Percentiles rank a stretch among this genome's conserved stretches.
Conservation (phyloP, 441 rosid genomes). For the Viola pubescens region DNA sequence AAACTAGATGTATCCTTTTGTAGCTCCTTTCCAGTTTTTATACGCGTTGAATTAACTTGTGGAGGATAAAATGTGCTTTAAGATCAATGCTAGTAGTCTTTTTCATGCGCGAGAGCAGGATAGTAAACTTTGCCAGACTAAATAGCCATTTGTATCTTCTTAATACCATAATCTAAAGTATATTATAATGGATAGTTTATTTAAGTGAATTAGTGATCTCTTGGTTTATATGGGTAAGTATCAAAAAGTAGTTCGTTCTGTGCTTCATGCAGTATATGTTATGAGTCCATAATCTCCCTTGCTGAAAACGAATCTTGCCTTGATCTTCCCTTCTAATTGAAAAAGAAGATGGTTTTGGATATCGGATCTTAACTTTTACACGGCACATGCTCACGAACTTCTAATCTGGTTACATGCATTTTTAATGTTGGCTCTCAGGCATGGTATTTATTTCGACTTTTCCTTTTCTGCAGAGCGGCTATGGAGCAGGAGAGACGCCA, state of each 20-base stretch:
- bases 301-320: not conserved
- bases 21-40: not conserved
- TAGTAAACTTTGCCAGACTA: too few species aligned
- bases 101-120: not conserved
- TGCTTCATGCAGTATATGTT: not conserved
- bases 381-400: not conserved
- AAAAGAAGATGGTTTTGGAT: not conserved
- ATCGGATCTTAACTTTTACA: not conserved
- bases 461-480: conserved; percentile 43
- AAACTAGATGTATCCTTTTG: not conserved
- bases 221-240: not conserved
- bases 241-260: not conserved
- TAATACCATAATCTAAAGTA: not conserved
- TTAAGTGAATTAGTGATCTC: not conserved
- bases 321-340: not conserved
- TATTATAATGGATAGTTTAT: not conserved
- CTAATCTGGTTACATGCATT: not conserved
- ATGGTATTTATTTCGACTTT: conserved; percentile 1
- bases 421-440: not conserved
- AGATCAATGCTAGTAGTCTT: not conserved
- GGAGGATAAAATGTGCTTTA: not conserved
- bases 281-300: not conserved
- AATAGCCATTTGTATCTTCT: not conserved
- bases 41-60: too few species aligned
- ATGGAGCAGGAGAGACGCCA: conserved; percentile 65